Percentiles rank a stretch among this genome's conserved stretches.
Conservation (phyloP, 2,329 filamentous ascomycete species). For the Botrytis aclada region DNA sequence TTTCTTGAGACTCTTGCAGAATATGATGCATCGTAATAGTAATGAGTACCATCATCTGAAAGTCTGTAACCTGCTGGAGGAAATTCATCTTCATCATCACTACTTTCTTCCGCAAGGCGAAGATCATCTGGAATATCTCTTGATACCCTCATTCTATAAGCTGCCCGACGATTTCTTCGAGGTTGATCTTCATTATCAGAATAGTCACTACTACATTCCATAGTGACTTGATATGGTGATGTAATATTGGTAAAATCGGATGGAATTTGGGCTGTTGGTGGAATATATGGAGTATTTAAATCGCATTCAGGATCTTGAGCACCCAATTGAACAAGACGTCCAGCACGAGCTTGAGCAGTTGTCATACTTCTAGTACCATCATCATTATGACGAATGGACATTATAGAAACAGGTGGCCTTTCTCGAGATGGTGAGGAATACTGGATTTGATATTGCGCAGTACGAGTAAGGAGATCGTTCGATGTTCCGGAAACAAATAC, state of each 20-base stretch:
- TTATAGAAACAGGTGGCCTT: conserved; percentile 39
- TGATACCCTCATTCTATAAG: conserved; percentile 49
- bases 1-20: conserved; percentile 26
- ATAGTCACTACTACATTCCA: conserved; percentile 53
- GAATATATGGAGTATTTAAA: conserved; percentile 24
- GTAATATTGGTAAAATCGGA: conserved; percentile 49
- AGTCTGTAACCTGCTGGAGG: neutral
- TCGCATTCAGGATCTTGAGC: conserved; percentile 40
- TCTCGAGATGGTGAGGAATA: conserved; percentile 44
- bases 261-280: conserved; percentile 53
- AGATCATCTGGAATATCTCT: conserved; percentile 48
- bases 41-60: neutral
- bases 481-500: conserved; percentile 86
- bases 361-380: conserved; percentile 51
- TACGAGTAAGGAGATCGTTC: conserved; percentile 70
- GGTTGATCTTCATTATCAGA: conserved; percentile 45
- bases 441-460: conserved; percentile 71
- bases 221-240: conserved; percentile 54
- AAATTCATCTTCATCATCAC: conserved; percentile 17
- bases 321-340: conserved; percentile 46
- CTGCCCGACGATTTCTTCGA: conserved; percentile 51
- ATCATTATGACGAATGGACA: conserved; percentile 53
- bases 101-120: conserved; percentile 26
- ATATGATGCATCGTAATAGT: neutral
- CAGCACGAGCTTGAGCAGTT: conserved; percentile 44